Evolutionary conservation across 1,139 yeast genomes (phyloP).

Genomic region (Suhomyces yuchorum): DNA sequence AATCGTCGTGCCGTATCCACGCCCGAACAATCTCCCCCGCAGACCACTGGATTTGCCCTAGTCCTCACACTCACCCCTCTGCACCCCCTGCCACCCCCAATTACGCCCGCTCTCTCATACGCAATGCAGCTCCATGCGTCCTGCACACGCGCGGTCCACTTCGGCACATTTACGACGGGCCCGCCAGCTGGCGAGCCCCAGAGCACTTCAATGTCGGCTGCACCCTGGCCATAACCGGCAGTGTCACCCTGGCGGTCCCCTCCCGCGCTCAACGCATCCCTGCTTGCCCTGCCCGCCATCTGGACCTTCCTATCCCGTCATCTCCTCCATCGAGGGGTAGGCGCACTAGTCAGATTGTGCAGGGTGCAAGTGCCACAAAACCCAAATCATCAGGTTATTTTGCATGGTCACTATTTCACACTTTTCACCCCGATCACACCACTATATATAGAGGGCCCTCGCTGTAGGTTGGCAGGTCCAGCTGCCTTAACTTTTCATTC

Average conservation of each 20-base stretch:
- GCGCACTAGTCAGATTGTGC: conserved; percentile 8
- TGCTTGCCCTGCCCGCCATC: neutral
- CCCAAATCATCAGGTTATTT: conserved; percentile 8
- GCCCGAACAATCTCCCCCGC: conserved; percentile 2
- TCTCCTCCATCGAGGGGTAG: conserved; percentile 7
- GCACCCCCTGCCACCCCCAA: neutral
- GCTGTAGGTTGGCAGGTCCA: neutral
- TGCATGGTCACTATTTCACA: conserved; percentile 12
- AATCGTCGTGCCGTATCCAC: neutral
- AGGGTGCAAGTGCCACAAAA: conserved; percentile 7
- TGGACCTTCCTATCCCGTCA: neutral
- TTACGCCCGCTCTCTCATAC: neutral
- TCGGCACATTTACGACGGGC: neutral
- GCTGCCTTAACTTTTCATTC: neutral
- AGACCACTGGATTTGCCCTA: neutral
- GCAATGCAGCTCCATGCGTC: neutral
- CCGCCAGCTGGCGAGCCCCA: too few species aligned
- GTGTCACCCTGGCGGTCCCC: too few species aligned
- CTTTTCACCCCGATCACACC: conserved; percentile 13
- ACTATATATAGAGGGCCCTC: conserved; percentile 4
- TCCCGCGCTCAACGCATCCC: neutral
- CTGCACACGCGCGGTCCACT: neutral
- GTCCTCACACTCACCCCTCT: neutral
- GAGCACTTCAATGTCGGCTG: too few species aligned
- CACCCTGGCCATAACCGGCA: too few species aligned